A percentile compares a stretch with the other conserved stretches of the same genome.
Evolutionary conservation across 1,139 yeast genomes (phyloP).

Genomic region (Blastobotrys elegans): DNA sequence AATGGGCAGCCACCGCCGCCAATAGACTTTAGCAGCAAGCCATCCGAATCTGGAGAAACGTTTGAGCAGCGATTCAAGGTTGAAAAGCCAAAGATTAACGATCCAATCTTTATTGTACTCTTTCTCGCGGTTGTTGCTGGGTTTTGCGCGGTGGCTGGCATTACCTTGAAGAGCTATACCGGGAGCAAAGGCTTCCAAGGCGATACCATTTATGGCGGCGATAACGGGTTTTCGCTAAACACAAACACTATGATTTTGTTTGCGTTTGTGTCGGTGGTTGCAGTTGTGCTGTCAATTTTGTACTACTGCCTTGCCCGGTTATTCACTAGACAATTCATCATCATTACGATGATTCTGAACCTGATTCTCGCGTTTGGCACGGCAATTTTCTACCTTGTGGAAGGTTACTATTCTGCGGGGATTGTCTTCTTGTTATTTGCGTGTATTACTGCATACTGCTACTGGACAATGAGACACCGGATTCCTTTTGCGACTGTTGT

Average conservation of each 20-base stretch:
- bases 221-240: conserved; percentile 56
- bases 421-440: conserved; percentile 54
- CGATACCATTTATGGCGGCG: conserved; percentile 56
- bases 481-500: conserved; percentile 73
- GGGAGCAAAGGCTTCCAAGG: conserved; percentile 53
- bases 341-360: conserved; percentile 63
- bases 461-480: conserved; percentile 66
- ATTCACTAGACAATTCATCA: conserved; percentile 65
- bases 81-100: conserved; percentile 63
- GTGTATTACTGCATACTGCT: conserved; percentile 60
- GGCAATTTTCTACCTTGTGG: conserved; percentile 58
- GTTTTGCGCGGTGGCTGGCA: conserved; percentile 64
- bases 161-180: conserved; percentile 61
- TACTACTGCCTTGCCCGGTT: conserved; percentile 59
- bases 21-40: conserved; percentile 26
- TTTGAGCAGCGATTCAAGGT: conserved; percentile 67
- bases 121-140: conserved; percentile 61
- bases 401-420: conserved; percentile 69
- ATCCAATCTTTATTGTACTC: conserved; percentile 49
- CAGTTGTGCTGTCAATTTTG: conserved; percentile 52
- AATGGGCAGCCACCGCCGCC: conserved; percentile 21
- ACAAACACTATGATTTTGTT: conserved; percentile 70
- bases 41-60: conserved; percentile 37
- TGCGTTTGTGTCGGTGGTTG: conserved; percentile 58
- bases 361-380: conserved; percentile 69